A percentile compares a stretch with the other conserved stretches of the same genome.
Evolutionary conservation across 176 grass and related monocot species (phyloP).

Genomic region (sorghum (Sorghum bicolor)): DNA sequence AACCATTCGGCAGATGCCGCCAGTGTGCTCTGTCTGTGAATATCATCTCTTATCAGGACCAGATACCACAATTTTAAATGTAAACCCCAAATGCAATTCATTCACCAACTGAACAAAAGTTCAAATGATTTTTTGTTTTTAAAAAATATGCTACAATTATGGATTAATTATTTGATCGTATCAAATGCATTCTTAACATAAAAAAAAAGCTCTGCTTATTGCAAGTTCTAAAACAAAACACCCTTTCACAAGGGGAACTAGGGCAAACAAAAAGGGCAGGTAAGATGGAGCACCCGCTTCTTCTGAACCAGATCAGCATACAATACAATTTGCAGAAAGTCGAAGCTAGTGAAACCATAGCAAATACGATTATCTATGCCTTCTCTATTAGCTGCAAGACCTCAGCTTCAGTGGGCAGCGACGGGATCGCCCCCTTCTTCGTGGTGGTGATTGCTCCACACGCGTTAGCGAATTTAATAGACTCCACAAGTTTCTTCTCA

Average conservation of each 20-base stretch:
- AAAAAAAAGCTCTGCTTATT: slow-evolving; percentile 45
- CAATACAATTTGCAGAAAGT: slow-evolving; percentile 39
- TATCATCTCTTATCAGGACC: neutral
- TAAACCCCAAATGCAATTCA: neutral
- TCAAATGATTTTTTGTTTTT: neutral
- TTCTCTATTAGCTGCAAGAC: slow-evolving; percentile 52
- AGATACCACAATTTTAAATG: neutral
- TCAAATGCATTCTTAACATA: neutral
- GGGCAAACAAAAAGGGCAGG: slow-evolving; percentile 32
- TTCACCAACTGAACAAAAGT: neutral
- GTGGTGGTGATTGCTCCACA: slow-evolving; percentile 83
- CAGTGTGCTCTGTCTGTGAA: neutral
- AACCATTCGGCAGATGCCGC: neutral
- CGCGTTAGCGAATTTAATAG: slow-evolving; percentile 72
- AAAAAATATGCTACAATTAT: slow-evolving; percentile 21
- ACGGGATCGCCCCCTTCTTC: slow-evolving; percentile 89
- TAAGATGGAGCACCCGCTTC: slow-evolving; percentile 27
- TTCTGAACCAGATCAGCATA: slow-evolving; percentile 44
- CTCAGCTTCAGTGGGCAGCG: slow-evolving; percentile 58
- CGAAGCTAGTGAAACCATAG: slow-evolving; percentile 22
- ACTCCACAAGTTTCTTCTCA: slow-evolving; percentile 59
- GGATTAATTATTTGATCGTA: slow-evolving; percentile 29
- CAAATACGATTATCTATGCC: slow-evolving; percentile 26
- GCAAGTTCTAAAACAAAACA: slow-evolving; percentile 38
- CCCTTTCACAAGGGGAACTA: slow-evolving; percentile 16